Conservation (phyloP, 805 yeast genomes). For the Metschnikowia cubensis region DNA sequence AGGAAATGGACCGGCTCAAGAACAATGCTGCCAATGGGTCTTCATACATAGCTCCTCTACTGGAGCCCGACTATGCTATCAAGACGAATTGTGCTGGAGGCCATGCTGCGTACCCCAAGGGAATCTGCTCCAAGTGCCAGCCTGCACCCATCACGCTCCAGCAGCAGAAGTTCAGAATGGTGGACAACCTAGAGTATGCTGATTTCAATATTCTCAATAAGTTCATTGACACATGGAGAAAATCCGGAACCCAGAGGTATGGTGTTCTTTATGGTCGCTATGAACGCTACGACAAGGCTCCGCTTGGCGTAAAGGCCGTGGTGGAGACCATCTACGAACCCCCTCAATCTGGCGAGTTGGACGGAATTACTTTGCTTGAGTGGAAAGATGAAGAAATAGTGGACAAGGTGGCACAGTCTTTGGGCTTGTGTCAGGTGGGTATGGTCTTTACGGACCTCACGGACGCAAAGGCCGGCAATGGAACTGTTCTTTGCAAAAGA, state of each 20-base stretch:
- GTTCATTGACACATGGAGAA: conserved; percentile 91
- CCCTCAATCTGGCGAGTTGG: conserved; percentile 79
- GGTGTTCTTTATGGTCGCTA: conserved; percentile 85
- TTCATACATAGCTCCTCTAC: conserved; percentile 71
- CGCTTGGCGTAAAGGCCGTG: conserved; percentile 89
- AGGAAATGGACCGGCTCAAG: conserved; percentile 62
- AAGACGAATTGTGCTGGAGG: conserved; percentile 66
- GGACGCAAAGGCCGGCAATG: conserved; percentile 84
- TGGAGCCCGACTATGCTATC: conserved; percentile 66
- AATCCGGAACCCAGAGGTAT: conserved; percentile 78
- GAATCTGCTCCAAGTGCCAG: conserved; percentile 94
- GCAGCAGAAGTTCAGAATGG: conserved; percentile 89
- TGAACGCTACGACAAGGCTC: conserved; percentile 73
- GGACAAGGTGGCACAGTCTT: conserved; percentile 47
- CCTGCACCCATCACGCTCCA: conserved; percentile 93
- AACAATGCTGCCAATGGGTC: conserved; percentile 60
- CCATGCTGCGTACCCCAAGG: conserved; percentile 91
- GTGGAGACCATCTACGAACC: conserved; percentile 95
- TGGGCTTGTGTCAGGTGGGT: conserved; percentile 75
- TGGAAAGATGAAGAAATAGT: conserved; percentile 56
- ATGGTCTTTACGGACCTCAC: conserved; percentile 83
- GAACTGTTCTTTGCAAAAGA: conserved; percentile 86
- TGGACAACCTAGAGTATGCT: conserved; percentile 93
- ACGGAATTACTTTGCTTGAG: conserved; percentile 63
- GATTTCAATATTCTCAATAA: conserved; percentile 67